Conservation (phyloP, 1,284 basidiomycete genomes). For the Cystobasidium slooffiae region DNA sequence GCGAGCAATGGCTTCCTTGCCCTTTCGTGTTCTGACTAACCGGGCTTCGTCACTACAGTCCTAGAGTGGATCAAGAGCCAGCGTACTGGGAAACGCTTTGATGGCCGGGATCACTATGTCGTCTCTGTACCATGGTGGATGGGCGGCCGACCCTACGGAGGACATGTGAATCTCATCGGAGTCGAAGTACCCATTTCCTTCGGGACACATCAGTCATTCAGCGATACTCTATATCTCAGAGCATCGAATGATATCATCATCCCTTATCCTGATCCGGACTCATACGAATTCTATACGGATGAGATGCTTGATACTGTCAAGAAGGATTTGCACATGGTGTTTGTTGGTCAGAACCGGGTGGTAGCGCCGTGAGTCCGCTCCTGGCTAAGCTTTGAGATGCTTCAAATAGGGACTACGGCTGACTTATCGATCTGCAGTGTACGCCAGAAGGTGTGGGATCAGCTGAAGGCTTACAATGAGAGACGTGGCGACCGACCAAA, state of each 20-base stretch:
- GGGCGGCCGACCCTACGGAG: slow-evolving; percentile 34
- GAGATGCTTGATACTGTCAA: slow-evolving; percentile 33
- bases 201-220: slow-evolving; percentile 17
- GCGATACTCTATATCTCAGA: slow-evolving; percentile 21
- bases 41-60: slow-evolving; percentile 4
- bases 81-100: slow-evolving; percentile 19
- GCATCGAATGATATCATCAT: slow-evolving; percentile 37
- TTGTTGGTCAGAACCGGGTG: slow-evolving; percentile 32
- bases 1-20: neutral
- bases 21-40: neutral
- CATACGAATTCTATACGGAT: slow-evolving; percentile 35
- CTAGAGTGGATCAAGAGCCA: slow-evolving; percentile 36
- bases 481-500: slow-evolving; percentile 22
- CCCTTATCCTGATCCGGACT: slow-evolving; percentile 40
- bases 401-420: neutral
- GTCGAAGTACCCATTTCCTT: slow-evolving; percentile 40
- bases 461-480: slow-evolving; percentile 34
- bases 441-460: slow-evolving; percentile 28
- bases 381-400: too few relatives aligned
- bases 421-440: neutral
- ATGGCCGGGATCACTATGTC: slow-evolving; percentile 34
- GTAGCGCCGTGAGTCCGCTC: slow-evolving; percentile 29
- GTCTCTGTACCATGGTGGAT: slow-evolving; percentile 31
- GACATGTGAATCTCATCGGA: slow-evolving; percentile 35
- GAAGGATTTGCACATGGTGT: slow-evolving; percentile 29